phyloP scores from a whole-genome alignment of 2,329 filamentous ascomycete genomes.

The Macrophomina pseudophaseolina region DNA sequence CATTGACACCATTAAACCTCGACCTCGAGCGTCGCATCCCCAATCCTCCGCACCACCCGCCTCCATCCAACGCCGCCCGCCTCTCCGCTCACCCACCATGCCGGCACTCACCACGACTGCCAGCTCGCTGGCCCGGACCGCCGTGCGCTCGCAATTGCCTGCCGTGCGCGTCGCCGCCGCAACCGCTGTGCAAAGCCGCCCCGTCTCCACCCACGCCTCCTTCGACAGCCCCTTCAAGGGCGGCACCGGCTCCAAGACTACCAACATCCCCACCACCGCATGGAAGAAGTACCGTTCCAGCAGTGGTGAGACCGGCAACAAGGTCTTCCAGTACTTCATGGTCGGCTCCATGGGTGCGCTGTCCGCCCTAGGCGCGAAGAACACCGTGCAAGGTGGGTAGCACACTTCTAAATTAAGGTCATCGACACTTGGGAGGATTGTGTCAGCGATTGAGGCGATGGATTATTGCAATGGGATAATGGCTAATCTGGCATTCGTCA shows the following conservation, averaged over 20 bases:
- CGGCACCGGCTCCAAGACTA: slow-evolving; percentile 55
- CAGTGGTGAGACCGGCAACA: slow-evolving; percentile 71
- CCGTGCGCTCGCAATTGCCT: slow-evolving; percentile 53
- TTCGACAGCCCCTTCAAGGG: slow-evolving; percentile 63
- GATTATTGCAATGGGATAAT: slow-evolving; percentile 10
- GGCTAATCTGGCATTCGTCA: slow-evolving; percentile 49
- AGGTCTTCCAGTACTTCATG: slow-evolving; percentile 98
- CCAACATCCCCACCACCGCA: slow-evolving; percentile 85
- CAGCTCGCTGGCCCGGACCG: slow-evolving; percentile 53
- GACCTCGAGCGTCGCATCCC: slow-evolving; percentile 27
- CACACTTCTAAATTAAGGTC: slow-evolving; percentile 25
- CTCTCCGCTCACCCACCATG: slow-evolving; percentile 46
- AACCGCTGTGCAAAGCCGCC: slow-evolving; percentile 50
- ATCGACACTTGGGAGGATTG: slow-evolving; percentile 2
- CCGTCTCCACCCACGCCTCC: slow-evolving; percentile 45
- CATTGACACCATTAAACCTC: slow-evolving; percentile 24
- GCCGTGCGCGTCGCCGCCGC: slow-evolving; percentile 53
- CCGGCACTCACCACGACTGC: slow-evolving; percentile 55
- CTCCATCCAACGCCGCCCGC: slow-evolving; percentile 31
- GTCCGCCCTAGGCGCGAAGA: slow-evolving; percentile 92
- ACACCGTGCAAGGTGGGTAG: slow-evolving; percentile 89
- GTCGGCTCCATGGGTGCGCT: slow-evolving; percentile 93
- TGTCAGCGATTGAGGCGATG: slow-evolving; percentile 13
- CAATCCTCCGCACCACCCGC: slow-evolving; percentile 33
- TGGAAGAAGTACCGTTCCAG: slow-evolving; percentile 74